Evolutionary conservation across 495 filamentous ascomycete genomes (phyloP), one percentile per base, ranked within the genome.

Genomic region (Trichodelitschia bisporula): DNA sequence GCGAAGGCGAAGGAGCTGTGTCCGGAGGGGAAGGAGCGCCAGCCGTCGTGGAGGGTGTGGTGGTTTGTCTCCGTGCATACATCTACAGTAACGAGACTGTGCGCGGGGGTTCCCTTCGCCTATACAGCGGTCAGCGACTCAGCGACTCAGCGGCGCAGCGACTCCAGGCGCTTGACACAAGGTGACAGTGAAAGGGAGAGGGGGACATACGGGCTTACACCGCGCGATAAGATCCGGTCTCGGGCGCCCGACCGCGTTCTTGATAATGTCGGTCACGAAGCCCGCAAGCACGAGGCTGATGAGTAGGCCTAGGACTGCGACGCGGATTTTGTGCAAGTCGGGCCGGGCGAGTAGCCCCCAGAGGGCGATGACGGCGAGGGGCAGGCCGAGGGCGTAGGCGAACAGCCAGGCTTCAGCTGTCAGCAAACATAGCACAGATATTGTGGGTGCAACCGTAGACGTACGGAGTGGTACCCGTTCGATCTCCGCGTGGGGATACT

Each of bases 1-100:
- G 61, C 64, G 40, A 92, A 95, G 0, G 79, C 64, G 38, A 90
- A 86, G 43, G 69, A 76, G 32, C 66, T 74, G 45, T 95, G 84
- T 2, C 84, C 84, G 31, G 71, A 79, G 2, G 84, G 84, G 37
- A 93, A 95, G 29, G 73, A 82, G 24, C 83, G 66, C 73, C 79
- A 95, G 4, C 84, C 84, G 46, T 95, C 84, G 37, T 92, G 77
- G 2, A 95, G 56, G 2, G 60, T 66, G 40, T 84, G 78, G 36
- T 72, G 64, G 38, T 72, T 54, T 0, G 64, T 59, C 46, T 91
- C 64, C 2, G 78, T 91, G 49, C 84, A 95, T 3, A 89, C 68
- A 14, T 67, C 61, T 41, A 74, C 67, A 6, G 57, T 60, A 21
- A 95, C 75, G 11, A 92, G 59, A 3, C 51, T 42, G 45, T 83